Evolutionary conservation across 495 filamentous ascomycete genomes (phyloP).

Genomic region (Podospora pseudocomata): DNA sequence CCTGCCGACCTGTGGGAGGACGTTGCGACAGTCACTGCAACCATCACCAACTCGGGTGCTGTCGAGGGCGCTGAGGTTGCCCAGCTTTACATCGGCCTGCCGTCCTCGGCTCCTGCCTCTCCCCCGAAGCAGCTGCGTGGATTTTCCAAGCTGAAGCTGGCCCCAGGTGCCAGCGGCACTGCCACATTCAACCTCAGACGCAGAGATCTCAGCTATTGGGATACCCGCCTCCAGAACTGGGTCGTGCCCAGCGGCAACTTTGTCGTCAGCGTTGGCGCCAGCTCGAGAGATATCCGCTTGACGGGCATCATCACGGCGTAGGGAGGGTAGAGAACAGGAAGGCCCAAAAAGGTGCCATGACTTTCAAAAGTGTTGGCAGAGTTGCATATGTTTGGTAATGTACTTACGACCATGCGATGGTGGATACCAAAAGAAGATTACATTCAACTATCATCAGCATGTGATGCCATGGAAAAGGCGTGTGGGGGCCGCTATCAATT

Average conservation of each 20-base stretch:
- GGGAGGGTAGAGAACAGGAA: background rate
- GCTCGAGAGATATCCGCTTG: conserved; percentile 46
- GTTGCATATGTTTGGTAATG: background rate
- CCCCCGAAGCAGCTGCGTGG: conserved; percentile 55
- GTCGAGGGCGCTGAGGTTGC: conserved; percentile 54
- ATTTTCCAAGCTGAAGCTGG: conserved; percentile 52
- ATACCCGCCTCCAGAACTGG: conserved; percentile 48
- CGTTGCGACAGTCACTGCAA: conserved; percentile 52
- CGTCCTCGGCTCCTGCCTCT: conserved; percentile 21
- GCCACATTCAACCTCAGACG: conserved; percentile 47
- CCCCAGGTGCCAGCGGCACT: conserved; percentile 40
- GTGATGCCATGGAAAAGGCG: too few species aligned
- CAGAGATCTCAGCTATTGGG: conserved; percentile 58
- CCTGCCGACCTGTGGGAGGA: conserved; percentile 70
- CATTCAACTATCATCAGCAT: background rate
- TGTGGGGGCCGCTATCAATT: too few species aligned
- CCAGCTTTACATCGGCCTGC: conserved; percentile 57
- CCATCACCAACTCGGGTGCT: conserved; percentile 64
- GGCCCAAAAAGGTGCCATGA: background rate
- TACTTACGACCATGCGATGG: background rate
- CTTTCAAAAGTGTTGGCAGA: background rate
- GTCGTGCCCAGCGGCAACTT: conserved; percentile 50
- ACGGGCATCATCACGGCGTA: conserved; percentile 26
- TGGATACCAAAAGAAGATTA: background rate
- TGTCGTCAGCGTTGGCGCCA: conserved; percentile 47